These are phyloP conservation scores for Heritiera littoralis DNA, from an alignment of 345 rosid species.

Conservation along the genomic window DNA sequence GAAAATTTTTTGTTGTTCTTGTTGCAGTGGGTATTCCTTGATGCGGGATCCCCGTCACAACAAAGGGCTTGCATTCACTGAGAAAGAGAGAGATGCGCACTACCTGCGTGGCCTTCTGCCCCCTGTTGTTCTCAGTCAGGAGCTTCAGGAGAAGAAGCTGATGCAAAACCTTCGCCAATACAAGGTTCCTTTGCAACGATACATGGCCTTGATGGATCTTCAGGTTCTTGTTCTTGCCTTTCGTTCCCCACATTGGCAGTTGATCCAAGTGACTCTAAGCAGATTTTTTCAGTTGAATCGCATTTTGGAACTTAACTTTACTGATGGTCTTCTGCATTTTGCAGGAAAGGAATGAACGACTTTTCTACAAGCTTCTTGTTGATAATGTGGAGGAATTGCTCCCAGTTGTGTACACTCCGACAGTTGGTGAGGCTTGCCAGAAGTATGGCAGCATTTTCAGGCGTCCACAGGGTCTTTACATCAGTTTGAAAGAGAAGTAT, in stretches of 20 bases:
- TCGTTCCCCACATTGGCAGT: background rate
- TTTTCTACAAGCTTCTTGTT: slow-evolving; percentile 88
- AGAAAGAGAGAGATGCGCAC: slow-evolving; percentile 89
- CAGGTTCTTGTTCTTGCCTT: slow-evolving; percentile 51
- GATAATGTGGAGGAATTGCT: slow-evolving; percentile 93
- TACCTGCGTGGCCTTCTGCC: slow-evolving; percentile 94
- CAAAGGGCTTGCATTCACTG: slow-evolving; percentile 86
- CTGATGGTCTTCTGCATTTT: slow-evolving; percentile 15
- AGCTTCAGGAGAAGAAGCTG: slow-evolving; percentile 78
- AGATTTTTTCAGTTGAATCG: background rate
- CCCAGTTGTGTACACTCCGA: slow-evolving; percentile 93
- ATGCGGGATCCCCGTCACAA: slow-evolving; percentile 88
- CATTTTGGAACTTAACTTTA: background rate
- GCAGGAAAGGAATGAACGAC: slow-evolving; percentile 91
- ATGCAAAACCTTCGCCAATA: slow-evolving; percentile 84
- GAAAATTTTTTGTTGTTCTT: background rate
- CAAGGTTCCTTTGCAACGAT: slow-evolving; percentile 81
- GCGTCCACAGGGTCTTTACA: slow-evolving; percentile 92
- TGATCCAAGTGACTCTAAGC: background rate
- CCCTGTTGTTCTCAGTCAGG: slow-evolving; percentile 67
- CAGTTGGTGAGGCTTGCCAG: slow-evolving; percentile 98
- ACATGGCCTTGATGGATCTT: slow-evolving; percentile 94
- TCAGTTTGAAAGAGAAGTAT: slow-evolving; percentile 94
- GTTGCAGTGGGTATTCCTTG: slow-evolving; percentile 74
- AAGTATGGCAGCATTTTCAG: slow-evolving; percentile 92